Conservation (phyloP, 192 early-diverging fungal genomes). For the Coemansia sp. region DNA sequence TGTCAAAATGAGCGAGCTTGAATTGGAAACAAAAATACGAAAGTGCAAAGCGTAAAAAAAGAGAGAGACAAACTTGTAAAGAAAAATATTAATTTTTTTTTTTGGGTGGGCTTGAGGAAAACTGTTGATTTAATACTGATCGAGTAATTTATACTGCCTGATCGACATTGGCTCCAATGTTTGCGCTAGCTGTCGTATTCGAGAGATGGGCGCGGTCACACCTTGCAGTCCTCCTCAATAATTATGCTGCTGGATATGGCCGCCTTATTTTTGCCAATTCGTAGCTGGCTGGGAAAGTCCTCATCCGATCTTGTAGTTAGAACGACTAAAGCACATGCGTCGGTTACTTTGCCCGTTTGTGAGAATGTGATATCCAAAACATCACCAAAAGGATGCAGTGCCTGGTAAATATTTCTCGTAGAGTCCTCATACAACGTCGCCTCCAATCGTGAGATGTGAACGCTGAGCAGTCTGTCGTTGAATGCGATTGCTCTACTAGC, state of each 20-base stretch:
- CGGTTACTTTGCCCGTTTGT: neutral
- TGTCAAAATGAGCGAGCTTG: neutral
- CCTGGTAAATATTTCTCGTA: neutral
- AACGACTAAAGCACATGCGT: neutral
- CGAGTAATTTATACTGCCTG: neutral
- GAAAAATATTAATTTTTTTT: neutral
- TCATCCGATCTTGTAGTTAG: neutral
- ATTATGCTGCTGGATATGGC: neutral
- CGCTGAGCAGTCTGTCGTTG: neutral
- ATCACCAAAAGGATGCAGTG: neutral
- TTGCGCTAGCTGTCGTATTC: too few species aligned
- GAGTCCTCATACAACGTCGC: neutral
- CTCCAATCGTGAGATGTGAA: neutral
- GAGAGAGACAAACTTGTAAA: neutral
- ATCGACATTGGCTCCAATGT: neutral
- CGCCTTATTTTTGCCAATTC: neutral
- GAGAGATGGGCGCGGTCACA: neutral
- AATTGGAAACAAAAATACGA: neutral
- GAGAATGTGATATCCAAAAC: neutral
- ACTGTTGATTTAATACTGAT: neutral
- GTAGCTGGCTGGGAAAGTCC: neutral
- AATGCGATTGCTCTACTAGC: neutral
- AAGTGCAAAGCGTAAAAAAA: neutral
- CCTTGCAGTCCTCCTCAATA: neutral
- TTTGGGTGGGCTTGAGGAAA: neutral